Percentiles rank a stretch among this genome's conserved stretches.
Evolutionary conservation across 139 green algal genomes (phyloP).

Genomic region (Coccomyxa sp.): DNA sequence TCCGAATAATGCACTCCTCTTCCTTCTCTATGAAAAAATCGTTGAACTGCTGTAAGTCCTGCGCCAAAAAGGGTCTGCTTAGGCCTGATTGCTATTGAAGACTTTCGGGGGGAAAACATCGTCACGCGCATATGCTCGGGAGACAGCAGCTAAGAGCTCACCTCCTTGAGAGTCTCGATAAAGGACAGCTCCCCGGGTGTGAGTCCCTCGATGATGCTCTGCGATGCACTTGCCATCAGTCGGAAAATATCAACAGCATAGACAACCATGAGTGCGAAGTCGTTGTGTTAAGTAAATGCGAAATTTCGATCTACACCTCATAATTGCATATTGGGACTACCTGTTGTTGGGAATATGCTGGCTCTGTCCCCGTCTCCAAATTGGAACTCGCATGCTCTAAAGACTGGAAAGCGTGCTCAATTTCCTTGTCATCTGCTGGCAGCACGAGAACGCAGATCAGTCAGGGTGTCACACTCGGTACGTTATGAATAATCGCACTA

Average conservation of each 20-base stretch:
- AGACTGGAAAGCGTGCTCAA: not conserved
- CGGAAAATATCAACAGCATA: not conserved
- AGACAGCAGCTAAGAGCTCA: not conserved
- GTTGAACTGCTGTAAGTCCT: constrained; percentile 62
- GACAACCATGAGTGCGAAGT: no score
- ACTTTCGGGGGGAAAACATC: no score
- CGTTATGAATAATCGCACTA: no score
- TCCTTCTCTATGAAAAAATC: constrained; percentile 72
- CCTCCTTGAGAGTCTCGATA: constrained; percentile 49
- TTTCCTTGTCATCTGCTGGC: not conserved
- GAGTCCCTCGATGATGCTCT: constrained; percentile 12
- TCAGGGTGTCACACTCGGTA: not conserved
- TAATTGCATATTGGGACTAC: not conserved
- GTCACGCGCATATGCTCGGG: no score
- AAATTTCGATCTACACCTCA: not conserved
- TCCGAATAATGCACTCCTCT: constrained; percentile 73
- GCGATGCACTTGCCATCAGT: no score
- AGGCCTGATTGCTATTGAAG: not conserved
- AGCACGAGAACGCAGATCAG: not conserved
- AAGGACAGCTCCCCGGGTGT: not conserved
- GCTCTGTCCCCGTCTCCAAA: not conserved
- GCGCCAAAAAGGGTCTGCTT: not conserved
- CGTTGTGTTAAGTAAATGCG: no score
- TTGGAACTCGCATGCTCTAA: not conserved
- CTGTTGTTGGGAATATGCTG: not conserved